phyloP scores from a whole-genome alignment of 1,284 basidiomycete genomes.

The Ceratobasidium sp. region DNA sequence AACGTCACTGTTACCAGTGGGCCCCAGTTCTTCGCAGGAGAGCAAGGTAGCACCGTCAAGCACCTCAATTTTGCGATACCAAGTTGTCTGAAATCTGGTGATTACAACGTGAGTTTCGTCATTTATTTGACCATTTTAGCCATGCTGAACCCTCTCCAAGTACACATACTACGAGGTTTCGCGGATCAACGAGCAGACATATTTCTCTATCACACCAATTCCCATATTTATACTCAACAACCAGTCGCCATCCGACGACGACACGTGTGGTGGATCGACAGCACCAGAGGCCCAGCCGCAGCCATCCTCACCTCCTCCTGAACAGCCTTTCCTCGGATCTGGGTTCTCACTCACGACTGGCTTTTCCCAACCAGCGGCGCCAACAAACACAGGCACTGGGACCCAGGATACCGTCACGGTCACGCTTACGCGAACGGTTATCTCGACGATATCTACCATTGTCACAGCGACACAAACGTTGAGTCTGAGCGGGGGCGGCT shows the following conservation, averaged over 20 bases:
- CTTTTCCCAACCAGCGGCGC: slow-evolving; percentile 33
- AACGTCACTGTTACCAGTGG: slow-evolving; percentile 63
- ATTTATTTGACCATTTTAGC: neutral
- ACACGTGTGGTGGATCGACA: slow-evolving; percentile 13
- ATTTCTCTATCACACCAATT: slow-evolving; percentile 37
- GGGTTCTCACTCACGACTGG: slow-evolving; percentile 41
- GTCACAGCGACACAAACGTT: slow-evolving; percentile 31
- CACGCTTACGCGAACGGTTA: slow-evolving; percentile 25
- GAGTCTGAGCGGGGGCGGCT: slow-evolving; percentile 12
- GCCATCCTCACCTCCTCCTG: slow-evolving; percentile 32
- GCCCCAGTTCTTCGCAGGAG: slow-evolving; percentile 44
- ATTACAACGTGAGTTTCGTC: slow-evolving; percentile 56
- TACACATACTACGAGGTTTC: slow-evolving; percentile 46
- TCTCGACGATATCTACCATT: slow-evolving; percentile 21
- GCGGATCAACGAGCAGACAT: slow-evolving; percentile 33
- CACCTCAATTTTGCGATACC: slow-evolving; percentile 61
- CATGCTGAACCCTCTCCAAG: slow-evolving; percentile 1
- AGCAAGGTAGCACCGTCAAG: slow-evolving; percentile 60
- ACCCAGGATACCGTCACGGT: slow-evolving; percentile 39
- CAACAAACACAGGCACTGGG: slow-evolving; percentile 17
- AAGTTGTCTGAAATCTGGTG: slow-evolving; percentile 58
- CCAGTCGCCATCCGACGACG: slow-evolving; percentile 8
- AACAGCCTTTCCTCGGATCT: slow-evolving; percentile 33
- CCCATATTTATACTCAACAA: slow-evolving; percentile 40
- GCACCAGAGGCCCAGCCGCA: slow-evolving; percentile 28